phyloP scores from a whole-genome alignment of 306 rosid species.

The Rubus idaeus region DNA sequence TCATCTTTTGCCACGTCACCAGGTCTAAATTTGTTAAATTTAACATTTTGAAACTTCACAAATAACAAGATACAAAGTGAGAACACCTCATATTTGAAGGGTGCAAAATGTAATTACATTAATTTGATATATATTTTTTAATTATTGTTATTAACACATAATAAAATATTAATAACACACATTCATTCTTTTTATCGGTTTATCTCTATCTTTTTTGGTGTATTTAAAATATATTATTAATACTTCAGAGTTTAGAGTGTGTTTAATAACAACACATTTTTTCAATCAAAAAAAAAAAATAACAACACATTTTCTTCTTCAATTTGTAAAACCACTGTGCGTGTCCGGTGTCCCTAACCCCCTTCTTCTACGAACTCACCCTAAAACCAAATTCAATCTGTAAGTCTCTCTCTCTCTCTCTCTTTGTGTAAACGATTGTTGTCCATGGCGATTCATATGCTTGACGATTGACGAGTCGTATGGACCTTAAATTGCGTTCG shows the following conservation, averaged over 20 bases:
- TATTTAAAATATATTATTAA: too few relatives aligned
- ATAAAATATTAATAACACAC: too few relatives aligned
- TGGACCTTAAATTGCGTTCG: neutral
- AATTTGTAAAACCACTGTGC: neutral
- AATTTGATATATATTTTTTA: too few relatives aligned
- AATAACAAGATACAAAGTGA: neutral
- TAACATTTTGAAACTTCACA: neutral
- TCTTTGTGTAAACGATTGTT: neutral
- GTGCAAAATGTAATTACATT: neutral
- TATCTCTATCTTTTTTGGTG: too few relatives aligned
- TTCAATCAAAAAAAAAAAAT: too few relatives aligned
- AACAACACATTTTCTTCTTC: too few relatives aligned
- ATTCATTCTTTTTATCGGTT: too few relatives aligned
- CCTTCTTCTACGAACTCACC: neutral
- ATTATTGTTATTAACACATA: too few relatives aligned
- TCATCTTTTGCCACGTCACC: too few relatives aligned
- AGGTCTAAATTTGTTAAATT: too few relatives aligned
- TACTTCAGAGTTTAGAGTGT: too few relatives aligned
- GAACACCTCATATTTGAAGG: neutral
- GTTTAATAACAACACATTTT: too few relatives aligned
- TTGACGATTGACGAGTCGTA: neutral
- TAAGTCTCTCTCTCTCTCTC: neutral
- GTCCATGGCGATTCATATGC: neutral
- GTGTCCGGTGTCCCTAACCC: neutral
- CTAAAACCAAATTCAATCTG: neutral